Evolutionary conservation across 2,329 filamentous ascomycete species (phyloP).

Genomic region (Cladophialophora carrionii): DNA sequence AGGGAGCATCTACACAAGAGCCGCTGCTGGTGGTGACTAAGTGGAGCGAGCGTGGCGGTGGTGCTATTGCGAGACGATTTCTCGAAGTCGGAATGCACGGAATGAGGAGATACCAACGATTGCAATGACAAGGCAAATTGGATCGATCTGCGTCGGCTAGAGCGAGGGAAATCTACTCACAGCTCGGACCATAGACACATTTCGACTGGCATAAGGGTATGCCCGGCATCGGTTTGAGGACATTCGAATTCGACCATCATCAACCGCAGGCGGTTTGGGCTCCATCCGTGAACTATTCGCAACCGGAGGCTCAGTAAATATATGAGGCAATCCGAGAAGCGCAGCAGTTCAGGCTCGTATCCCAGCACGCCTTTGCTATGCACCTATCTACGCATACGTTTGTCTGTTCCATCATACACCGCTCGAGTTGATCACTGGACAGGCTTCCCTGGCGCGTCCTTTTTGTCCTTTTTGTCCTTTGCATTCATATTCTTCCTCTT

Average conservation of each 20-base stretch:
- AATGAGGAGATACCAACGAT: constrained; percentile 2
- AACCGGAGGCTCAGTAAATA: neutral
- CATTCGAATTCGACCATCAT: neutral
- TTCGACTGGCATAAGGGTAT: neutral
- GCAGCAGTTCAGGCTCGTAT: neutral
- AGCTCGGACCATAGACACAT: neutral
- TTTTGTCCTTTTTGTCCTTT: constrained; percentile 10
- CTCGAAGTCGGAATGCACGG: neutral
- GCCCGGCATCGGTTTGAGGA: neutral
- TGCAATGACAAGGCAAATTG: neutral
- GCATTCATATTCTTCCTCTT: constrained; percentile 46
- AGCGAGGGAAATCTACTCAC: neutral
- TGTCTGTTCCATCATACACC: neutral
- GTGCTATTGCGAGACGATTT: constrained; percentile 5
- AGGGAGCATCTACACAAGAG: constrained; percentile 88
- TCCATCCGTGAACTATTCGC: neutral
- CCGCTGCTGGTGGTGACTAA: constrained; percentile 38
- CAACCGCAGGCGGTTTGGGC: neutral
- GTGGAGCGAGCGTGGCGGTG: neutral
- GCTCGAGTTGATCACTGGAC: constrained; percentile 29
- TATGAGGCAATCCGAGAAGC: neutral
- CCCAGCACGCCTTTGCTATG: neutral
- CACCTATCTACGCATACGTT: neutral
- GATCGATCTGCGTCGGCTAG: neutral
- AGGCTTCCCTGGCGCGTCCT: constrained; percentile 35